Conservation (phyloP, 352 stramenopile species). For the Pythium sp. region DNA sequence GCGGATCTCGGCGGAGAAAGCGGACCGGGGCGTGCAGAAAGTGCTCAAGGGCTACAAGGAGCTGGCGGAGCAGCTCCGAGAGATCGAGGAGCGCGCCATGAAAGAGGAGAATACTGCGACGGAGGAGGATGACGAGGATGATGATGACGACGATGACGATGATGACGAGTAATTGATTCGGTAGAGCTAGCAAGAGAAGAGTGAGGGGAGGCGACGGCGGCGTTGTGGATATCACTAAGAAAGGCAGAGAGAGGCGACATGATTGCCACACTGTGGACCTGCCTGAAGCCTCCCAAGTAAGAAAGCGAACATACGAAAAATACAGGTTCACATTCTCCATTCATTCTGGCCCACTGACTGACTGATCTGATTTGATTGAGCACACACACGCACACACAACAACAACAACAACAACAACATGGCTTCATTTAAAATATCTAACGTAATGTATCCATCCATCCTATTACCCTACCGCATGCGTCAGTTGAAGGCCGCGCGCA, state of each 20-base stretch:
- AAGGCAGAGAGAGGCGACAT: not conserved
- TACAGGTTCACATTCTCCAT: not conserved
- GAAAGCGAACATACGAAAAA: not conserved
- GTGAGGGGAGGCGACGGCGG: conserved; percentile 17
- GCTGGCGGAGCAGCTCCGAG: conserved; percentile 61
- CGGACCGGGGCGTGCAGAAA: conserved; percentile 62
- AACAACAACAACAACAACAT: not conserved
- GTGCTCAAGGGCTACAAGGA: conserved; percentile 74
- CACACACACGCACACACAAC: not conserved
- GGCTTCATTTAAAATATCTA: conserved; percentile 1
- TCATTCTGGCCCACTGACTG: not conserved
- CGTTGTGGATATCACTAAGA: not conserved
- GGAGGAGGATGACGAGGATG: conserved; percentile 41
- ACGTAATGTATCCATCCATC: not conserved
- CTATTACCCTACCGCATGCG: not conserved
- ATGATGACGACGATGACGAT: conserved; percentile 15
- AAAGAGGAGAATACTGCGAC: conserved; percentile 49
- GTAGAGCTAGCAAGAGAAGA: conserved; percentile 1
- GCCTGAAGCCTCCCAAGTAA: not conserved
- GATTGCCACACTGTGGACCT: not conserved
- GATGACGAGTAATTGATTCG: conserved; percentile 19
- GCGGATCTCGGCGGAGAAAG: conserved; percentile 63
- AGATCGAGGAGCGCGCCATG: conserved; percentile 50
- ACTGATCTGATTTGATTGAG: not conserved
- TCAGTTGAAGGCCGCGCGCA: conserved; percentile 43